These are phyloP conservation scores for Solanum sejunctum DNA, from an alignment of 257 asterid genomes.

Conservation along the genomic window DNA sequence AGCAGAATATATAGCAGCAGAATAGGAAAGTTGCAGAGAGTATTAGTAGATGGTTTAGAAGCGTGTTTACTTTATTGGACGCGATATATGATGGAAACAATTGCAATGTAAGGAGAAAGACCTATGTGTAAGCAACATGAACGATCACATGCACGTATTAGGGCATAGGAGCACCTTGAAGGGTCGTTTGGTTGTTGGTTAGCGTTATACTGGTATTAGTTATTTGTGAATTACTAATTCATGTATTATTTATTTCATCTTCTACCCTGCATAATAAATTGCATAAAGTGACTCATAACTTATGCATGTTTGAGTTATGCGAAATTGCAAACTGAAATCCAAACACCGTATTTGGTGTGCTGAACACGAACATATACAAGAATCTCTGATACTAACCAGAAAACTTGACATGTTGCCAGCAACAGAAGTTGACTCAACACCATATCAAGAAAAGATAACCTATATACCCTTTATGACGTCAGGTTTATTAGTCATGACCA, in stretches of 20 bases:
- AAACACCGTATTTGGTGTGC: neutral
- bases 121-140: neutral
- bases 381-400: neutral
- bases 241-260: neutral
- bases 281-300: neutral
- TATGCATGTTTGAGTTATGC: neutral
- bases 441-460: neutral
- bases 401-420: neutral
- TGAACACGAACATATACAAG: neutral
- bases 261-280: too few relatives aligned
- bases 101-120: neutral
- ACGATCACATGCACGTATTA: neutral
- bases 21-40: neutral
- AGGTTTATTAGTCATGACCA: neutral
- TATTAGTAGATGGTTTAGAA: neutral
- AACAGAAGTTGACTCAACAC: neutral
- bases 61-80: neutral
- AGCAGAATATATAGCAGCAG: neutral
- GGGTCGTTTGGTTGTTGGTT: neutral
- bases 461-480: neutral
- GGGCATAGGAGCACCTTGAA: neutral
- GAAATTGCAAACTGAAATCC: neutral
- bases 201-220: neutral
- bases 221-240: too few relatives aligned
- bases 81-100: neutral